Conservation (phyloP, 352 stramenopile genomes). For the Phytophthora macrochlamydospora region DNA sequence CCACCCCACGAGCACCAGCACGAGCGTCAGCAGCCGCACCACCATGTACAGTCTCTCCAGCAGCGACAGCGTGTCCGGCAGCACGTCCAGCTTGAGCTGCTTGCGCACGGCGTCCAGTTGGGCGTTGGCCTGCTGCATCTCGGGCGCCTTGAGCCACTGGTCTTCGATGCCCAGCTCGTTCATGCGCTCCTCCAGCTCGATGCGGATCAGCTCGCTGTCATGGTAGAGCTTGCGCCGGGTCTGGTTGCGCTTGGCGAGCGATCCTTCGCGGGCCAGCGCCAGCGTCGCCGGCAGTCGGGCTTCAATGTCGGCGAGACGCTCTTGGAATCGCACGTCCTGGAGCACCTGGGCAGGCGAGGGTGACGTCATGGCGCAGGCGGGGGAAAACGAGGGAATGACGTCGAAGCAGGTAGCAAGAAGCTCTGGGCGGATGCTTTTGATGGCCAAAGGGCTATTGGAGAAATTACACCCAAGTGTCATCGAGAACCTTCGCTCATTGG, state of each 20-base stretch:
- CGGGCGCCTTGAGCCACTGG: conserved; percentile 51
- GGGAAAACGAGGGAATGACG: conserved; percentile 3
- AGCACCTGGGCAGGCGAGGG: conserved; percentile 61
- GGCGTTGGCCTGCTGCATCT: conserved; percentile 55
- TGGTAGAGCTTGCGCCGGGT: conserved; percentile 66
- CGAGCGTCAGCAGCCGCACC: conserved; percentile 68
- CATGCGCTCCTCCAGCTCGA: conserved; percentile 82
- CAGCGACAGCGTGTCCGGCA: conserved; percentile 41
- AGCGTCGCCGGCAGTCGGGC: conserved; percentile 51
- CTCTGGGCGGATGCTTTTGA: not conserved
- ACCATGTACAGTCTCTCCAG: conserved; percentile 72
- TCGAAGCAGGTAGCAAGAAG: not conserved
- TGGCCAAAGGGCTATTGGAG: not conserved
- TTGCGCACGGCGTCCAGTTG: conserved; percentile 68
- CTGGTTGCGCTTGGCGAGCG: conserved; percentile 81
- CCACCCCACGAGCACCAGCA: conserved; percentile 74
- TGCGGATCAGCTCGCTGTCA: conserved; percentile 72
- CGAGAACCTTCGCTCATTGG: conserved; percentile 15
- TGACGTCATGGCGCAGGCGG: conserved; percentile 22
- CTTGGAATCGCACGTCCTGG: conserved; percentile 54
- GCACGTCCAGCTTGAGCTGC: conserved; percentile 69
- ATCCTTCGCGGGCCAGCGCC: conserved; percentile 38
- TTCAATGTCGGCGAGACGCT: conserved; percentile 62
- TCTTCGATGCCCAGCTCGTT: conserved; percentile 68
- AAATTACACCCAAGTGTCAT: conserved; percentile 2